These are phyloP conservation scores for Kwoniella sp. DNA, from an alignment of 768 basidiomycete genomes.

Conservation along the genomic window DNA sequence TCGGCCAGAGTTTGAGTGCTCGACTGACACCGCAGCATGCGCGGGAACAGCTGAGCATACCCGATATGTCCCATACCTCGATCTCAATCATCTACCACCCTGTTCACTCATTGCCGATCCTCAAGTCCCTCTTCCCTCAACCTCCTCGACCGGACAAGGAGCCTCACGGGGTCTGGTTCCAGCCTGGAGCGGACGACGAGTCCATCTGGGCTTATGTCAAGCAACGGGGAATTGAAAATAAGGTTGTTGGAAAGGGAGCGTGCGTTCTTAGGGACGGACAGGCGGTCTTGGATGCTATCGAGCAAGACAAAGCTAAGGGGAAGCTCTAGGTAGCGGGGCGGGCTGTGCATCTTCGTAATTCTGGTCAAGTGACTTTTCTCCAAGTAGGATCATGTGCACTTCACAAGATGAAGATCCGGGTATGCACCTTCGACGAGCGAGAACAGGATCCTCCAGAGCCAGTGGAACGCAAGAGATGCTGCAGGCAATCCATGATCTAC, in stretches of 20 bases:
- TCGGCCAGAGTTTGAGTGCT: no score
- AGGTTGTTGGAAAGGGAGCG: slow-evolving; percentile 78
- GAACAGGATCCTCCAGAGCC: no score
- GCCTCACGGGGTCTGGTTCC: slow-evolving; percentile 80
- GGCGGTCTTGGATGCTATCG: slow-evolving; percentile 22
- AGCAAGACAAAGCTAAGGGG: neutral
- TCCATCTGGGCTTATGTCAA: slow-evolving; percentile 68
- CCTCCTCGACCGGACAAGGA: slow-evolving; percentile 57
- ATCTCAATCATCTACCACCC: slow-evolving; percentile 52
- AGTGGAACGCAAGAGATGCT: no score
- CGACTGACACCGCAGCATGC: no score
- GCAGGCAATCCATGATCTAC: no score
- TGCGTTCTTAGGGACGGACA: slow-evolving; percentile 82
- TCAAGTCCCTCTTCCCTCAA: slow-evolving; percentile 41
- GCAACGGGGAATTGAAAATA: slow-evolving; percentile 66
- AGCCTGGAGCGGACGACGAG: slow-evolving; percentile 80
- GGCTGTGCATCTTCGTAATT: no score
- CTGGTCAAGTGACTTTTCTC: no score
- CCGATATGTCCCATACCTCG: slow-evolving; percentile 38
- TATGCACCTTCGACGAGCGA: no score
- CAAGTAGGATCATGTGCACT: no score
- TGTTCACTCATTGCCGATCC: slow-evolving; percentile 28
- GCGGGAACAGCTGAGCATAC: slow-evolving; percentile 24
- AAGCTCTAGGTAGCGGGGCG: no score
- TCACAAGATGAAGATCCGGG: no score